Conservation (phyloP, 2,329 filamentous ascomycete species). For the Rhinocladiella similis region DNA sequence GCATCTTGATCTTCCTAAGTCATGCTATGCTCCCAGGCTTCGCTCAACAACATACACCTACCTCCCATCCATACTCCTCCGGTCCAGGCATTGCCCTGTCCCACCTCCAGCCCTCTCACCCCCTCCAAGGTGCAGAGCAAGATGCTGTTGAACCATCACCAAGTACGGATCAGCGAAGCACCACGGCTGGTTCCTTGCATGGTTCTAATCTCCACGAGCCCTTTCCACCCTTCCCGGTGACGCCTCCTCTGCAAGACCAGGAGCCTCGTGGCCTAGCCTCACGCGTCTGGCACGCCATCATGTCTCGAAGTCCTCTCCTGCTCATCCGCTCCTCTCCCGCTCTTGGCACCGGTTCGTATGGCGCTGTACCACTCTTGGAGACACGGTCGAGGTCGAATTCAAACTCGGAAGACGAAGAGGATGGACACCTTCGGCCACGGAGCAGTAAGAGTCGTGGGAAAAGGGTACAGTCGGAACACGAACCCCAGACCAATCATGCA, state of each 20-base stretch:
- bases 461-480: conserved; percentile 19
- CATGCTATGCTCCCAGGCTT: conserved; percentile 17
- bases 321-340: conserved; percentile 61
- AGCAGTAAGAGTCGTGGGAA: conserved; percentile 20
- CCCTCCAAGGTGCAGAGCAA: conserved; percentile 12
- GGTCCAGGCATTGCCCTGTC: conserved; percentile 16
- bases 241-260: conserved; percentile 2
- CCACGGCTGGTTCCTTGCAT: conserved; percentile 12
- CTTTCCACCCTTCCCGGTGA: conserved; percentile 11
- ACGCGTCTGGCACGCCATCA: conserved; percentile 32
- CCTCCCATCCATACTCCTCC: conserved; percentile 5
- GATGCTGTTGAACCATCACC: conserved; percentile 15
- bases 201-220: conserved; percentile 3
- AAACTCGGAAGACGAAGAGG: conserved; percentile 34
- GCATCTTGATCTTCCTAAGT: not conserved
- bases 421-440: not conserved
- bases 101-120: conserved; percentile 7
- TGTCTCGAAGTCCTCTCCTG: conserved; percentile 57
- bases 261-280: conserved; percentile 12
- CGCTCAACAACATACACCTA: conserved; percentile 4
- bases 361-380: conserved; percentile 48
- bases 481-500: conserved; percentile 5
- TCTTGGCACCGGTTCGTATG: conserved; percentile 62
- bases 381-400: conserved; percentile 5
- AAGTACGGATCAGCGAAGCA: conserved; percentile 9